Conservation (phyloP, 768 basidiomycete species). For the Lactarius psammicola region DNA sequence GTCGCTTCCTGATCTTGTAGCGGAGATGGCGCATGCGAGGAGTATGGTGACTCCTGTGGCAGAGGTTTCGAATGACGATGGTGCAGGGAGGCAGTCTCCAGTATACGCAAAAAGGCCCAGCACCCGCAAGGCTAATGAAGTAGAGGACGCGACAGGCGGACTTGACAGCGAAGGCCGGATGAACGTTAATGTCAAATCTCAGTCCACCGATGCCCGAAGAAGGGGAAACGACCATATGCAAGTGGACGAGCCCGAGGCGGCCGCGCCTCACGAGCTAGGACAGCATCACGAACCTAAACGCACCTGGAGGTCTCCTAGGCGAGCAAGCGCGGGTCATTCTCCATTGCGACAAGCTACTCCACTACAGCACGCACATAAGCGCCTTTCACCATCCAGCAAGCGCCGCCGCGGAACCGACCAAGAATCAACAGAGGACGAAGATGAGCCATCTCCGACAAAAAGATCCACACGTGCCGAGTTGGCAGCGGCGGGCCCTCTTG, state of each 20-base stretch:
- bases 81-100: conserved; percentile 6
- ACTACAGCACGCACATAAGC: neutral
- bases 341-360: neutral
- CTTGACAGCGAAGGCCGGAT: conserved; percentile 28
- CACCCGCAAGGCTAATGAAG: conserved; percentile 31
- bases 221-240: neutral
- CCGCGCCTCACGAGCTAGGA: neutral
- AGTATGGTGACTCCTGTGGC: neutral
- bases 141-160: conserved; percentile 31
- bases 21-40: conserved; percentile 13
- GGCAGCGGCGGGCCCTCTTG: neutral
- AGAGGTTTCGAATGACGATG: neutral
- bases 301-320: conserved; percentile 1
- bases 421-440: conserved; percentile 9
- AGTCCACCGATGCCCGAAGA: neutral
- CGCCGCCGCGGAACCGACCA: conserved; percentile 6
- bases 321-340: neutral
- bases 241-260: neutral
- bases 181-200: conserved; percentile 24
- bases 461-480: conserved; percentile 10
- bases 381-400: neutral
- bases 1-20: conserved; percentile 15
- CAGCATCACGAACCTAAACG: neutral
- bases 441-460: conserved; percentile 20
- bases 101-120: conserved; percentile 30